phyloP scores from a whole-genome alignment of 495 filamentous ascomycete species.

The Stereocaulon alpinum region DNA sequence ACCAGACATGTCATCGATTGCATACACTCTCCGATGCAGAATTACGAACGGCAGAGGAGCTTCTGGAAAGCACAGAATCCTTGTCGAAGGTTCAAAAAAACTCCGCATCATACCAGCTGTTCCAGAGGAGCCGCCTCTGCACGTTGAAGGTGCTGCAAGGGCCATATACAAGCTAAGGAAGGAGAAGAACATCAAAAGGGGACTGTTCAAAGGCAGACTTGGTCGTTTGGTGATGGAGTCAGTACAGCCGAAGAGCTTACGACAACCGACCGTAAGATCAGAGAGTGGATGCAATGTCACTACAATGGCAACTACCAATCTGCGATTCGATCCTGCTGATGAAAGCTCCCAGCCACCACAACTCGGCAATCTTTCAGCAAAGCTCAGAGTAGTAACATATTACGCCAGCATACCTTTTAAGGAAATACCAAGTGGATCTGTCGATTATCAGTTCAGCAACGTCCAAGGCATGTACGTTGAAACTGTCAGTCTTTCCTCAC shows the following conservation, averaged over 20 bases:
- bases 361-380: constrained; percentile 55
- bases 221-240: constrained; percentile 65
- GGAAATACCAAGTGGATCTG: constrained; percentile 38
- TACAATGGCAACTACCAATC: constrained; percentile 56
- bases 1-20: constrained; percentile 68
- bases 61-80: constrained; percentile 32
- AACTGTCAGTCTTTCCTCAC: constrained; percentile 49
- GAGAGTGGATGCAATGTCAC: constrained; percentile 30
- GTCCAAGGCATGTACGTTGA: constrained; percentile 55
- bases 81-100: constrained; percentile 46
- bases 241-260: constrained; percentile 59
- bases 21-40: constrained; percentile 59
- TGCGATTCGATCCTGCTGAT: constrained; percentile 65
- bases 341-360: constrained; percentile 51
- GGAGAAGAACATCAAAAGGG: constrained; percentile 69
- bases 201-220: constrained; percentile 64
- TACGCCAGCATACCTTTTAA: constrained; percentile 54
- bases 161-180: constrained; percentile 57
- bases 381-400: constrained; percentile 66
- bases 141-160: constrained; percentile 41
- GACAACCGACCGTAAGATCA: constrained; percentile 42
- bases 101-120: constrained; percentile 68
- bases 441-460: constrained; percentile 36
- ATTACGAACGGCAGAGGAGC: constrained; percentile 34
- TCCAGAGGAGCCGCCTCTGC: constrained; percentile 68